Evolutionary conservation across 2,329 filamentous ascomycete genomes (phyloP).

Genomic region (Sporothrix inflata): DNA sequence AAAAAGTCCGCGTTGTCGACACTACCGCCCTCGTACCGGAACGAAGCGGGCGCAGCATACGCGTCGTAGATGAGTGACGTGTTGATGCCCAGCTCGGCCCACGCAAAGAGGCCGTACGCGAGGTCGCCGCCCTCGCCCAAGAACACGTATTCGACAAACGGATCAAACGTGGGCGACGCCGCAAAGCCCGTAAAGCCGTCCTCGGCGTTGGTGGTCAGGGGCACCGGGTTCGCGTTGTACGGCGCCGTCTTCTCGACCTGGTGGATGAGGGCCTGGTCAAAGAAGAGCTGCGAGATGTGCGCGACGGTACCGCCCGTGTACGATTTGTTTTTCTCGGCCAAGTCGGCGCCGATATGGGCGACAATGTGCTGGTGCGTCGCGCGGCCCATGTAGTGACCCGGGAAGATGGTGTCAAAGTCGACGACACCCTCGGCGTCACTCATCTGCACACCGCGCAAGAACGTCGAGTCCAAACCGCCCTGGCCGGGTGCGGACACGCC

Average conservation of each 20-base stretch:
- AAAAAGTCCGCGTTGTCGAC: slow-evolving; percentile 27
- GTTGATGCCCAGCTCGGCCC: slow-evolving; percentile 56
- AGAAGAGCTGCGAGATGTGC: slow-evolving; percentile 65
- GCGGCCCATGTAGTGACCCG: slow-evolving; percentile 51
- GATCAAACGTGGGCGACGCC: slow-evolving; percentile 40
- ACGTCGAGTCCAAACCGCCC: slow-evolving; percentile 45
- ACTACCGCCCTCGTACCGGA: slow-evolving; percentile 30
- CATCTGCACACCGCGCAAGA: slow-evolving; percentile 49
- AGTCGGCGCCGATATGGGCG: slow-evolving; percentile 40
- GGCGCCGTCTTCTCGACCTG: slow-evolving; percentile 53
- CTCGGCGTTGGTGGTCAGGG: slow-evolving; percentile 52
- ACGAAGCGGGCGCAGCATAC: slow-evolving; percentile 26
- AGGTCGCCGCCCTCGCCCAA: slow-evolving; percentile 52
- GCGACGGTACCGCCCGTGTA: slow-evolving; percentile 48
- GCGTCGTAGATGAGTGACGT: slow-evolving; percentile 33
- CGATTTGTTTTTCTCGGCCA: slow-evolving; percentile 47
- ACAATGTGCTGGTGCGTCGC: slow-evolving; percentile 46
- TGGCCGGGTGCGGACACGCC: slow-evolving; percentile 38
- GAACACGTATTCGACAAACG: slow-evolving; percentile 59
- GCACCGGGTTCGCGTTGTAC: slow-evolving; percentile 48
- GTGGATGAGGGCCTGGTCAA: slow-evolving; percentile 58
- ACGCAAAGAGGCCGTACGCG: slow-evolving; percentile 54
- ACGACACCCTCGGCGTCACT: slow-evolving; percentile 48
- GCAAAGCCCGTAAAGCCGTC: slow-evolving; percentile 50
- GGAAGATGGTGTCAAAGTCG: slow-evolving; percentile 48